Percentiles rank a stretch among this genome's conserved stretches.
Conservation (phyloP, 176 grass and related monocot genomes). For the Cenchrus purpureus region DNA sequence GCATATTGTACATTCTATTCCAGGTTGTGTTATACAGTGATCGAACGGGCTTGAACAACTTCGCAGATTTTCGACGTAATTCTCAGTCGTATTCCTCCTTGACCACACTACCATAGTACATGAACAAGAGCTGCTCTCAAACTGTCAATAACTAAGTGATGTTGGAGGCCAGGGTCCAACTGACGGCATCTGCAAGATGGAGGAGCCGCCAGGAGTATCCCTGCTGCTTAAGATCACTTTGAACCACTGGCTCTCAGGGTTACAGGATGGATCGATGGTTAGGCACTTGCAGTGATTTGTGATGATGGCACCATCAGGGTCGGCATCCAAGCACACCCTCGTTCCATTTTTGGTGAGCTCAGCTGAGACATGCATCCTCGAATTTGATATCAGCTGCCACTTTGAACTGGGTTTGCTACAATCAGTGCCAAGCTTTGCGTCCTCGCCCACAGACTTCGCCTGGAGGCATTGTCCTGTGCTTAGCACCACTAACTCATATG, state of each 20-base stretch:
- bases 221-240: conserved; percentile 74
- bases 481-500: conserved; percentile 51
- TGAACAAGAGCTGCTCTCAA: not conserved
- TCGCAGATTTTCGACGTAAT: not conserved
- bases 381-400: conserved; percentile 79
- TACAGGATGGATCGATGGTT: conserved; percentile 54
- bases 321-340: conserved; percentile 72
- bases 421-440: conserved; percentile 50
- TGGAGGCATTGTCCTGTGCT: conserved; percentile 67
- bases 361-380: conserved; percentile 77
- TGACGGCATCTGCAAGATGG: conserved; percentile 59
- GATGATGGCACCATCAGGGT: conserved; percentile 47
- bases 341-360: conserved; percentile 58
- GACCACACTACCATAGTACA: not conserved
- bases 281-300: conserved; percentile 84
- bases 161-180: conserved; percentile 31
- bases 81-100: not conserved
- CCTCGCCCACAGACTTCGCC: conserved; percentile 44
- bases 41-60: not conserved
- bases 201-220: conserved; percentile 34
- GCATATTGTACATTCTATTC: not conserved
- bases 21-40: not conserved
- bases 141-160: conserved; percentile 12
- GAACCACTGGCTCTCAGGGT: conserved; percentile 92
- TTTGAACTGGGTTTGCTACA: conserved; percentile 64